Base-by-base conservation (phyloP, 164 flowering plant genomes). In the Hamamelis virginiana region DNA sequence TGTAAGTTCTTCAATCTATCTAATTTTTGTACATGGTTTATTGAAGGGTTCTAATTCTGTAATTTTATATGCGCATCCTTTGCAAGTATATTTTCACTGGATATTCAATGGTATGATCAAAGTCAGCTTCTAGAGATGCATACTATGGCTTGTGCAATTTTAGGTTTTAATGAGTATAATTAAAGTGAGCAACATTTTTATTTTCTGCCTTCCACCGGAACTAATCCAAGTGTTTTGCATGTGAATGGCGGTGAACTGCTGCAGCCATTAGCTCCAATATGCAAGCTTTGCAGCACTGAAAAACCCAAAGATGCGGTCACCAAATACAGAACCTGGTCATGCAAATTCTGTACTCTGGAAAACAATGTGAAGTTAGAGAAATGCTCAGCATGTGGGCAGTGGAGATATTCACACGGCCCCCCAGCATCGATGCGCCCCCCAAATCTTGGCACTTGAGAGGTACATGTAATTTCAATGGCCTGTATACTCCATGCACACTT, bases 351-450 rank as follows among this genome's bases (percentile, higher is more conserved):
- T 69, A 94, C 98, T 2, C 66, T 91, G 66, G 98, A 89, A 48
- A 91, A 94, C 80, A 72, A 72, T 69, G 80, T 85, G 66, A 76
- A 80, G 66, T 64, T 83, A 74, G 95, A 94, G 16, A 90, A 78
- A 74, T 94, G 98, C 71, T 72, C 75, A 59, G 97, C 94, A 44
- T 94, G 98, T 76, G 91, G 75, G 50, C 85, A 88, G 68, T 91
- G 98, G 98, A 89, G 95, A 85, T 94, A 90, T 68, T 91, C 98
- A n/a, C 53, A 78, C 70, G 98, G 98, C 9, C 69, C 84, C 10
- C 97, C 97, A 14, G 64, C 81, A 16, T 73, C 92, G 19, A 65
- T 84, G 5, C 68, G 55, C 1, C 75, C 84, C 21, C 93, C 92
- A 13, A 66, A 83, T 75, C 67, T 77, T 44, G 94, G 96, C 26